Conservation (phyloP, 805 yeast species). For the Kregervanrija fluxuum region DNA sequence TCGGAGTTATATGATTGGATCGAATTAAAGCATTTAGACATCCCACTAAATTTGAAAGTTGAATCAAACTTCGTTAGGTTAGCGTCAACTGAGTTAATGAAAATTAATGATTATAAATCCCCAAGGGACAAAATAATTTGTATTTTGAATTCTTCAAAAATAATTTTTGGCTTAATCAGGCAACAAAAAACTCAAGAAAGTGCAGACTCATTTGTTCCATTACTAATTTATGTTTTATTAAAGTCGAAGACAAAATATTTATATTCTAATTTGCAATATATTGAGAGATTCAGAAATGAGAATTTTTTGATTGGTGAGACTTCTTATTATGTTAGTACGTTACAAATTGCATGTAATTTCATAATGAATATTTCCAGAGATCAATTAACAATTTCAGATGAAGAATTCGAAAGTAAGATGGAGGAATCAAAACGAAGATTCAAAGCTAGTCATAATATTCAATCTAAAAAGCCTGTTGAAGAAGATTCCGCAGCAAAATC, state of each 20-base stretch:
- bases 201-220: slow-evolving; percentile 92
- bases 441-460: slow-evolving; percentile 5
- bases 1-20: slow-evolving; percentile 43
- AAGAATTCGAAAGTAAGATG: slow-evolving; percentile 50
- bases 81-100: slow-evolving; percentile 68
- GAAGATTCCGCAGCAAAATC: slow-evolving; percentile 19
- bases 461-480: slow-evolving; percentile 21
- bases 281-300: slow-evolving; percentile 74
- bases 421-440: slow-evolving; percentile 34
- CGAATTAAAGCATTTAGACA: slow-evolving; percentile 68
- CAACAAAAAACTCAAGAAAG: slow-evolving; percentile 51
- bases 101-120: slow-evolving; percentile 77
- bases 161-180: slow-evolving; percentile 79
- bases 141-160: slow-evolving; percentile 84
- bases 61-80: slow-evolving; percentile 49
- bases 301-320: slow-evolving; percentile 81
- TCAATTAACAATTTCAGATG: slow-evolving; percentile 53
- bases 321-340: slow-evolving; percentile 83
- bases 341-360: slow-evolving; percentile 83
- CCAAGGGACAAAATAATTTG: slow-evolving; percentile 95
- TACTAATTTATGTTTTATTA: slow-evolving; percentile 71
- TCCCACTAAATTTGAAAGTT: slow-evolving; percentile 43
- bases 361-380: slow-evolving; percentile 52
- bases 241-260: slow-evolving; percentile 58
- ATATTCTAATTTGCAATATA: slow-evolving; percentile 75